phyloP scores from a whole-genome alignment of 2,329 filamentous ascomycete genomes.

The Pseudopithomyces maydicus region DNA sequence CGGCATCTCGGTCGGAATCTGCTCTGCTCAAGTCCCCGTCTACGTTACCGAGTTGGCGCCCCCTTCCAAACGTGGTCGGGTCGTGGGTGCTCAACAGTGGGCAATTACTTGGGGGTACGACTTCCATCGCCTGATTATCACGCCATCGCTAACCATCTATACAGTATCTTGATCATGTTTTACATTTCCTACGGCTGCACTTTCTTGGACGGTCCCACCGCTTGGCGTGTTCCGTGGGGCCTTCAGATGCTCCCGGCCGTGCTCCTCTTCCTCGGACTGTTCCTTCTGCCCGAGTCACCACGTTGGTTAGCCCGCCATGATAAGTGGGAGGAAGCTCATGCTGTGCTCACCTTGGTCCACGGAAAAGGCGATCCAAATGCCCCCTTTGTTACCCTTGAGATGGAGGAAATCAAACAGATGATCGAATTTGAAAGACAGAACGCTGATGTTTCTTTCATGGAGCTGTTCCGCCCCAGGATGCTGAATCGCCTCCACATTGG shows the following conservation, averaged over 20 bases:
- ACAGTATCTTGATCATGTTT: conserved; percentile 45
- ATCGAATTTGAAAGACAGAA: conserved; percentile 75
- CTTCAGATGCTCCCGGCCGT: conserved; percentile 46
- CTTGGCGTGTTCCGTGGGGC: conserved; percentile 46
- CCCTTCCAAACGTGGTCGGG: conserved; percentile 62
- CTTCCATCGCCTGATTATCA: no score
- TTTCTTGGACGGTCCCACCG: conserved; percentile 35
- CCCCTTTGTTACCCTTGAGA: conserved; percentile 69
- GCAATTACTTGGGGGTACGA: conserved; percentile 67
- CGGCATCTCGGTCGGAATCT: conserved; percentile 75
- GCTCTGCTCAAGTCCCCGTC: conserved; percentile 70
- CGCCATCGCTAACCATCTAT: no score
- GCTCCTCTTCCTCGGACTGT: conserved; percentile 52
- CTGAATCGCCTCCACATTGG: conserved; percentile 74
- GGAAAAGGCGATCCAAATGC: conserved; percentile 65
- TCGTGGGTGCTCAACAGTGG: conserved; percentile 75
- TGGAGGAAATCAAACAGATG: conserved; percentile 74
- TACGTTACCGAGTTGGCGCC: conserved; percentile 71
- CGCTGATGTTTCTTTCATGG: conserved; percentile 70
- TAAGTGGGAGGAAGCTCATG: conserved; percentile 50
- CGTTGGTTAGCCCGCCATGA: conserved; percentile 54
- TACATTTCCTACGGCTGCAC: conserved; percentile 45
- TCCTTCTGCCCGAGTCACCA: conserved; percentile 55
- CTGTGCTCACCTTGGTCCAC: conserved; percentile 50
- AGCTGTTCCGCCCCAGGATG: conserved; percentile 76